Evolutionary conservation across 2,329 filamentous ascomycete genomes (phyloP), one percentile per base, ranked within the genome.

Genomic region (Coniosporium tulheliwenetii): DNA sequence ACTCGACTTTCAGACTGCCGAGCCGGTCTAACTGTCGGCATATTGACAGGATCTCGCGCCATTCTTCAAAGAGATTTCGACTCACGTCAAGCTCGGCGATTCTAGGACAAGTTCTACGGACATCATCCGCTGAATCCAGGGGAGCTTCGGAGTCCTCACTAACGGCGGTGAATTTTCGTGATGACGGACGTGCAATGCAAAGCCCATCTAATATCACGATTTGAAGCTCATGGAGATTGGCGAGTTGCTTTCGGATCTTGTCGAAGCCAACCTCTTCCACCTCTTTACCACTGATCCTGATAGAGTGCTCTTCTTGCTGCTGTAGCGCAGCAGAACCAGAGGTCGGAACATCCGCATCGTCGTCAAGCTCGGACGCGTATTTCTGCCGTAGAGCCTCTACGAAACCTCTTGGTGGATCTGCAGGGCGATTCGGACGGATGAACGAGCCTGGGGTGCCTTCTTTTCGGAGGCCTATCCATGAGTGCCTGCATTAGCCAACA

Each of bases 201-300:
- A 85, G 62, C 10, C 81, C 79, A 61, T 96, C 87, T 7, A 98
- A 67, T 33, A 96, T 75, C 39, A 93, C 78, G 41, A 87, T 78
- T 48, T 73, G 79, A 44, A 96, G 70, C 51, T 91, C 83, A 41
- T 79, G 67, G 30, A 96, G 67, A 53, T 81, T 69, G 49, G 86
- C 81, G 52, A 93, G 78, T 60, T 87, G 77, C 48, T 73, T 73
- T 36, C 81, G 76, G 48, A 95, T 85, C 67, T 95, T 95, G 50
- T 93, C 86, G 50, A 96, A 96, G 29, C 91, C 91, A 30, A 96
- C 76, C 62, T 96, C 89, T 62, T 96, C 82, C 5, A 85, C 89
- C 13, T 87, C 73, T 61, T 96, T 96, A 32, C 72, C 69, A 61
- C 83, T 63, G 67, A 93, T 70, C 69, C 80, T 63, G 46, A 93